These are phyloP conservation scores for Botrytis sinoallii DNA, from an alignment of 2,329 filamentous ascomycete species.

Conservation along the genomic window DNA sequence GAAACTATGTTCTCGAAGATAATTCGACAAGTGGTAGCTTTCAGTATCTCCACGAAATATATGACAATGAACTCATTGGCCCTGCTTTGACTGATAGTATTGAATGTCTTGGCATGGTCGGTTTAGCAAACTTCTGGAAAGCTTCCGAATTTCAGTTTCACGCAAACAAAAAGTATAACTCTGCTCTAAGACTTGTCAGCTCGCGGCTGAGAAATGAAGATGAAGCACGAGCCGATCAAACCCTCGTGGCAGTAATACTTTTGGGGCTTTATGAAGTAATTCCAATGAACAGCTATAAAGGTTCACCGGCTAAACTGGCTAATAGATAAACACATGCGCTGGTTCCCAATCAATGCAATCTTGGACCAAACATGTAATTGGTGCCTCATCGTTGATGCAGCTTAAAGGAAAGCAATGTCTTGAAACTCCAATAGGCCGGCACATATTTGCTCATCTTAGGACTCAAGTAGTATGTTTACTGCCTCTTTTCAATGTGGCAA, in stretches of 20 bases:
- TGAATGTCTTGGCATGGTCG: slow-evolving; percentile 29
- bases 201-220: slow-evolving; percentile 24
- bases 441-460: slow-evolving; percentile 54
- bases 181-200: slow-evolving; percentile 25
- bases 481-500: neutral
- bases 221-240: slow-evolving; percentile 31
- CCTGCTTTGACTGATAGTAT: slow-evolving; percentile 27
- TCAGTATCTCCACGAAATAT: slow-evolving; percentile 30
- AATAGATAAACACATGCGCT: slow-evolving; percentile 31
- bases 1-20: slow-evolving; percentile 31
- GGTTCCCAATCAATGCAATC: slow-evolving; percentile 45
- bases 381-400: slow-evolving; percentile 48
- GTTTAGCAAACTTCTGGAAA: slow-evolving; percentile 30
- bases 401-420: slow-evolving; percentile 50
- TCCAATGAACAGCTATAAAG: slow-evolving; percentile 44
- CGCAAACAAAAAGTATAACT: slow-evolving; percentile 27
- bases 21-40: slow-evolving; percentile 25
- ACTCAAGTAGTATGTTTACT: slow-evolving; percentile 28
- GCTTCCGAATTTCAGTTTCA: slow-evolving; percentile 23
- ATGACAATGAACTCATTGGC: slow-evolving; percentile 46
- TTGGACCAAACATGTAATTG: slow-evolving; percentile 53
- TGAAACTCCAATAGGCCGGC: slow-evolving; percentile 45
- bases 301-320: slow-evolving; percentile 38
- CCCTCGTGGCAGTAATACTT: slow-evolving; percentile 31
- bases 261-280: slow-evolving; percentile 32